phyloP scores from a whole-genome alignment of 495 filamentous ascomycete species.

The Lasiosphaeris hirsuta region DNA sequence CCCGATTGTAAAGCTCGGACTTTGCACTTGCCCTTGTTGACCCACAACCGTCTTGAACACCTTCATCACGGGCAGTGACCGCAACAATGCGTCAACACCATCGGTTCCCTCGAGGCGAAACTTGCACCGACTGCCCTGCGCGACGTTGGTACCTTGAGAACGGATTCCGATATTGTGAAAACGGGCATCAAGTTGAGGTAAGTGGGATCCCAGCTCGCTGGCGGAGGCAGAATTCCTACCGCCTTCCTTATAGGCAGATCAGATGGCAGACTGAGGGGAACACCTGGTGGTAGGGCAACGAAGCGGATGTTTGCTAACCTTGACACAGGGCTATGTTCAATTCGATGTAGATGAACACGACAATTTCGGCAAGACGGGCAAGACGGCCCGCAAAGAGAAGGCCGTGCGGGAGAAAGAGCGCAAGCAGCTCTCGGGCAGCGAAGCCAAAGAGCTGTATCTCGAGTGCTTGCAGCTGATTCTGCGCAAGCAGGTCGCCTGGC shows the following conservation, averaged over 20 bases:
- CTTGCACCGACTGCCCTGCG: conserved; percentile 48
- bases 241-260: background rate
- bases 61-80: background rate
- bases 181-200: conserved; percentile 52
- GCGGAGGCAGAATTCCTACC: background rate
- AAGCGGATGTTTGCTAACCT: no score
- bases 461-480: conserved; percentile 79
- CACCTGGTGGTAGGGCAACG: no score
- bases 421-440: conserved; percentile 58
- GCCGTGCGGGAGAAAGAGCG: conserved; percentile 54
- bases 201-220: no score
- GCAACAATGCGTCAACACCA: conserved; percentile 15
- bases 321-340: conserved; percentile 43
- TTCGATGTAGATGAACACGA: conserved; percentile 70
- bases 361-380: conserved; percentile 64
- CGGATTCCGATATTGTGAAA: conserved; percentile 50
- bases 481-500: conserved; percentile 39
- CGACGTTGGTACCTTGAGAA: conserved; percentile 47
- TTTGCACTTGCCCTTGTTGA: background rate
- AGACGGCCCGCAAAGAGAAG: conserved; percentile 36
- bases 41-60: background rate
- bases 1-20: background rate
- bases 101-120: conserved; percentile 38
- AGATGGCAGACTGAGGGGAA: background rate
- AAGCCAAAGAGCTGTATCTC: conserved; percentile 73